These are phyloP conservation scores for Leersia perrieri DNA, from an alignment of 176 grass and related monocot genomes.

Conservation along the genomic window DNA sequence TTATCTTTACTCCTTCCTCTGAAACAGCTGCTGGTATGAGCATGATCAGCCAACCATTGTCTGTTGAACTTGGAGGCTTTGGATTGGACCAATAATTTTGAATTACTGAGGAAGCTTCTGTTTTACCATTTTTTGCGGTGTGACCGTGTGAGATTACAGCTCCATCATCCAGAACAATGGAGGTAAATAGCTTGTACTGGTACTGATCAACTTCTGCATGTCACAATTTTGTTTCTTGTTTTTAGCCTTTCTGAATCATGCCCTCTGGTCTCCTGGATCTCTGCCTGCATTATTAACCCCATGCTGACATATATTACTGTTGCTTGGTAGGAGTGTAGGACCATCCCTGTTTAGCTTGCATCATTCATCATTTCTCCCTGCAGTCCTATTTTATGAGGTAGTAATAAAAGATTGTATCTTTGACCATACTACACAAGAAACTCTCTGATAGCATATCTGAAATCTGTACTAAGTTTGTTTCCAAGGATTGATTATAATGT, in stretches of 20 bases:
- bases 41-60: neutral
- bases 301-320: neutral
- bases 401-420: conserved; percentile 1
- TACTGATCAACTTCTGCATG: neutral
- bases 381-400: neutral
- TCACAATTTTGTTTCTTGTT: neutral
- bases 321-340: neutral
- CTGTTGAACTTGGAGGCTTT: neutral
- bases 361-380: neutral
- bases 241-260: conserved; percentile 11
- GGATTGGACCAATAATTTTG: neutral
- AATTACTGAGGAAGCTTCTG: conserved; percentile 6
- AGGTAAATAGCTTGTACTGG: neutral
- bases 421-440: neutral
- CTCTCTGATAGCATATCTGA: neutral
- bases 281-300: conserved; percentile 15
- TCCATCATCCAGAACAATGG: neutral
- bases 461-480: neutral
- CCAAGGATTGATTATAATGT: neutral
- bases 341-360: neutral
- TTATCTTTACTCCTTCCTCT: neutral
- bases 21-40: neutral
- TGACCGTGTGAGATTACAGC: neutral
- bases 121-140: neutral
- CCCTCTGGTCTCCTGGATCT: neutral